phyloP scores from a whole-genome alignment of 257 asterid species.

The Handroanthus guayacan region DNA sequence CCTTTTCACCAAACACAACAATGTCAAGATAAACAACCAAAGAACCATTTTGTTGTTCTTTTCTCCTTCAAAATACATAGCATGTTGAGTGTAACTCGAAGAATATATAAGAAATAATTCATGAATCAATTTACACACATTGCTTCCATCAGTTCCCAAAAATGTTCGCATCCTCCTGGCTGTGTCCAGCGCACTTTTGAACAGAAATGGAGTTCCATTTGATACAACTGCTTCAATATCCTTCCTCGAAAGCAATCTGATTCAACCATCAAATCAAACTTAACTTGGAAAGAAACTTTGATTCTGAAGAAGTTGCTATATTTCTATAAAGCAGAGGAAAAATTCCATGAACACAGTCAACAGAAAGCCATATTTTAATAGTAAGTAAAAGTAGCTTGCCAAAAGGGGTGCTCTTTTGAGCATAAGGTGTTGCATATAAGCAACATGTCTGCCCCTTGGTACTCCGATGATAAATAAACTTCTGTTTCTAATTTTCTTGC shows the following conservation, averaged over 20 bases:
- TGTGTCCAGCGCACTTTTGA: slow-evolving; percentile 79
- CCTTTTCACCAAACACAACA: slow-evolving; percentile 1
- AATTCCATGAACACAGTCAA: neutral
- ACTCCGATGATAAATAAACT: neutral
- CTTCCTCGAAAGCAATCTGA: slow-evolving; percentile 76
- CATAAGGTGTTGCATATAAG: neutral
- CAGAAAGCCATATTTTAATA: neutral
- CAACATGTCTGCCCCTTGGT: slow-evolving; percentile 8
- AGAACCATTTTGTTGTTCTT: neutral
- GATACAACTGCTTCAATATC: slow-evolving; percentile 75
- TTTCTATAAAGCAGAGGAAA: slow-evolving; percentile 8
- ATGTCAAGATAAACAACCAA: neutral
- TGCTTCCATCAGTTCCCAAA: slow-evolving; percentile 65
- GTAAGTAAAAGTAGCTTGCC: slow-evolving; percentile 3
- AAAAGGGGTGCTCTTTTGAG: slow-evolving; percentile 15
- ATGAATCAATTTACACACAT: slow-evolving; percentile 49
- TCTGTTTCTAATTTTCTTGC: slow-evolving; percentile 13
- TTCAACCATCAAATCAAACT: slow-evolving; percentile 22
- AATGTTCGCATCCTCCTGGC: slow-evolving; percentile 79
- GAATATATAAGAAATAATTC: slow-evolving; percentile 5
- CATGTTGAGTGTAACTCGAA: slow-evolving; percentile 8
- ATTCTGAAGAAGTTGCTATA: slow-evolving; percentile 9
- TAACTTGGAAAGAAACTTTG: slow-evolving; percentile 12
- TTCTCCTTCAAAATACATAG: neutral
- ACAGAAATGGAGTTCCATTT: slow-evolving; percentile 90